These are phyloP conservation scores for Juglanconis sp. DNA, from an alignment of 2,329 filamentous ascomycete species.

Conservation along the genomic window DNA sequence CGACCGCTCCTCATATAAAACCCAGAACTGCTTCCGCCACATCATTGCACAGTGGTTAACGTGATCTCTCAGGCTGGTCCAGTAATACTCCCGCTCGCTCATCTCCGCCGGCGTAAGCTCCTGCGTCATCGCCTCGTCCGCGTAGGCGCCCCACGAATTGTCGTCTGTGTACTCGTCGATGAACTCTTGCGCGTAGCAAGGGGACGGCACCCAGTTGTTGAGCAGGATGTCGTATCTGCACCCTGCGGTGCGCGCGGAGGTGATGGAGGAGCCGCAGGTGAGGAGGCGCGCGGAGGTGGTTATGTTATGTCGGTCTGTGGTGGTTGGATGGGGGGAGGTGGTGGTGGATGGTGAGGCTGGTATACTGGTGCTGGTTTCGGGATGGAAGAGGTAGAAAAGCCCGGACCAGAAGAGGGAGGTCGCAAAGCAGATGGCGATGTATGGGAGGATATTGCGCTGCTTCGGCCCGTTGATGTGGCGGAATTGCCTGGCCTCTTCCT, in stretches of 20 bases:
- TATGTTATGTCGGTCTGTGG: slow-evolving; percentile 19
- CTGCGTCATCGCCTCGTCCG: slow-evolving; percentile 23
- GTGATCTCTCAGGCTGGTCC: slow-evolving; percentile 24
- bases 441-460: slow-evolving; percentile 14
- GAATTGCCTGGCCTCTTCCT: slow-evolving; percentile 14
- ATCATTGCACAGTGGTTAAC: slow-evolving; percentile 27
- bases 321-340: neutral
- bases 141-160: slow-evolving; percentile 23
- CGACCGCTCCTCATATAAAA: slow-evolving; percentile 22
- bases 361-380: neutral
- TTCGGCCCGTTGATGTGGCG: slow-evolving; percentile 1
- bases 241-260: slow-evolving; percentile 17
- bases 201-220: slow-evolving; percentile 25
- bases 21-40: slow-evolving; percentile 26
- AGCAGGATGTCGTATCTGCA: slow-evolving; percentile 26
- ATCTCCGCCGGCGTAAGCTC: slow-evolving; percentile 21
- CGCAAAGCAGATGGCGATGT: slow-evolving; percentile 19
- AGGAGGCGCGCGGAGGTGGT: slow-evolving; percentile 19
- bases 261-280: slow-evolving; percentile 21
- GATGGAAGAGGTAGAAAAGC: slow-evolving; percentile 16
- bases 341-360: neutral
- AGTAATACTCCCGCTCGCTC: slow-evolving; percentile 23
- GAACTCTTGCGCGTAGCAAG: slow-evolving; percentile 20
- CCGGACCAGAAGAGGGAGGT: slow-evolving; percentile 24
- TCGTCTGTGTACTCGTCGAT: slow-evolving; percentile 26